These are phyloP conservation scores for Cladophialophora immunda DNA, from an alignment of 2,329 filamentous ascomycete genomes.

Conservation along the genomic window DNA sequence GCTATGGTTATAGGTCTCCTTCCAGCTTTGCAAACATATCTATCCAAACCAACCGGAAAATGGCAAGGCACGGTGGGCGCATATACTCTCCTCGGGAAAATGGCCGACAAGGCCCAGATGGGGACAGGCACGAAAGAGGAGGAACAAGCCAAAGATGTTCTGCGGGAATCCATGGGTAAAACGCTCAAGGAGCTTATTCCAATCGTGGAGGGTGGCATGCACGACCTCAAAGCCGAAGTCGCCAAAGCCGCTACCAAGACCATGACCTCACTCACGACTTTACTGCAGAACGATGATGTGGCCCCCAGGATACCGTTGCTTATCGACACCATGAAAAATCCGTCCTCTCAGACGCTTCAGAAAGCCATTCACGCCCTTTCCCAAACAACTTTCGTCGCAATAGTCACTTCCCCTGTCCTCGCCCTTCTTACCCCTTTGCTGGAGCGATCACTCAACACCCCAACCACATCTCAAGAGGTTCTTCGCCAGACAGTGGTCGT, in stretches of 20 bases:
- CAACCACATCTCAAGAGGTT: slow-evolving; percentile 90
- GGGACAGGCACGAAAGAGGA: slow-evolving; percentile 84
- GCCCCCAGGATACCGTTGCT: slow-evolving; percentile 89
- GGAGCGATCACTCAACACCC: slow-evolving; percentile 91
- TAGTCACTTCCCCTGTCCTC: slow-evolving; percentile 94
- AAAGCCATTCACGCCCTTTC: slow-evolving; percentile 97
- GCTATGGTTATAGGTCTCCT: slow-evolving; percentile 83
- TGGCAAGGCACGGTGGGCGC: slow-evolving; percentile 97
- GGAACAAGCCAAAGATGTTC: slow-evolving; percentile 84
- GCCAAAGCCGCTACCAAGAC: slow-evolving; percentile 87
- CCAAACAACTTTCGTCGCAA: slow-evolving; percentile 96
- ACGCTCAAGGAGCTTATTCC: slow-evolving; percentile 88
- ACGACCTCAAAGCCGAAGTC: slow-evolving; percentile 89
- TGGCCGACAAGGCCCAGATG: slow-evolving; percentile 94
- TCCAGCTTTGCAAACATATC: slow-evolving; percentile 76
- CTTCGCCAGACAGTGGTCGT: slow-evolving; percentile 95
- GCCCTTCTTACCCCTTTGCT: slow-evolving; percentile 93
- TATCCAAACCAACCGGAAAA: slow-evolving; percentile 86
- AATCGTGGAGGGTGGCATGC: slow-evolving; percentile 90
- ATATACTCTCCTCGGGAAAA: slow-evolving; percentile 83
- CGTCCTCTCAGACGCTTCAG: slow-evolving; percentile 84
- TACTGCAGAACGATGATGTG: slow-evolving; percentile 97
- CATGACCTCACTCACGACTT: slow-evolving; percentile 87
- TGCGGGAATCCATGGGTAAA: slow-evolving; percentile 89
- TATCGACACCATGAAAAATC: slow-evolving; percentile 94